Base-by-base conservation (phyloP, 1,139 yeast species). In the Taiozyma sp. region DNA sequence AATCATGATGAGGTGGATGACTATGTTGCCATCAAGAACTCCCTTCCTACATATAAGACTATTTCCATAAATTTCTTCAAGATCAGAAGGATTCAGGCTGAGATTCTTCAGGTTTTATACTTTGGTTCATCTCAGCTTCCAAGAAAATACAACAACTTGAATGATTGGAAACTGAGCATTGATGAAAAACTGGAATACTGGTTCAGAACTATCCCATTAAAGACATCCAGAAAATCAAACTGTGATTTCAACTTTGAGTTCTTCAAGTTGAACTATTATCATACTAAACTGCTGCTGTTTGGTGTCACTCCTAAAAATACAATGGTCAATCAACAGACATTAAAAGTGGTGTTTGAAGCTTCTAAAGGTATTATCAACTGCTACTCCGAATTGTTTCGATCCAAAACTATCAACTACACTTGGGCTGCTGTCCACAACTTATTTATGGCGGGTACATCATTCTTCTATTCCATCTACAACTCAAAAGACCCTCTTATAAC, bases 351-450 rank as follows among this genome's bases (percentile, higher is more conserved):
- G n/a, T 77, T 80, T 19, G 81, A 79, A 30, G 80, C 92, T 1
- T 80, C 95, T 1, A 79, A 78, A 57, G 84, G 83, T 45, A 78
- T 89, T 43, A 84, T 90, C 50, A 72, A 75, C 45, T 78, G 83
- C 44, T 91, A 88, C 65, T 71, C 78, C 46, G 79, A 77, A 48
- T 70, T 90, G 44, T 79, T 79, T 57, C 68, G 71, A 23, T 75
- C 75, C 36, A 80, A 80, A 58, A 74, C 80, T 46, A 77, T 90
- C 55, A 90, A 90, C 65, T 91, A 87, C 68, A 89, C 97, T 0
- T 91, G 97, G 97, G 93, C 92, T 1, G 96, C 96, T 0, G 93
- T 90, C 2, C 96, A 90, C 65, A 90, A 89, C 65, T 71, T 89
- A 51, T 89, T 89, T 64, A 85, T 87, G 86, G 93, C 96, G 0